Base-by-base conservation (phyloP, 495 filamentous ascomycete species). In the Penicillium herquei region DNA sequence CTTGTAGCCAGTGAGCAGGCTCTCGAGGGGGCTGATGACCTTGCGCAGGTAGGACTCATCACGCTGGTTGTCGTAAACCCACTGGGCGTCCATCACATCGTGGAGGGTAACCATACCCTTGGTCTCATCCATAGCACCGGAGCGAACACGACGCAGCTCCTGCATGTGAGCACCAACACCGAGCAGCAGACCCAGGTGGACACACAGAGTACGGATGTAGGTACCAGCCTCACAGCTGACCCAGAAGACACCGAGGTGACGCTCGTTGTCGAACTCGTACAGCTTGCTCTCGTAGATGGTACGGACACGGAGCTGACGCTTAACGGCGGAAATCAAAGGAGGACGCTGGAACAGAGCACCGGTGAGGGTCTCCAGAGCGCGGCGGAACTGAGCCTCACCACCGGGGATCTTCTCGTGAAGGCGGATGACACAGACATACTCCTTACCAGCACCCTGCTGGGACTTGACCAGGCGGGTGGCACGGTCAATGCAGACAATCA, bases 121-220 rank as follows among this genome's bases (percentile, higher is more conserved):
- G 44, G 84, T 75, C 80, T 98, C 95, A 58, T 90, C 84, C 92
- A 98, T 96, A 47, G 92, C 93, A 68, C 94, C 94, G 73, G 84
- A 89, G 66, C 95, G 83, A 16, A 98, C 94, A 78, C 94, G 86
- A 58, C 94, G 82, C 45, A 98, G 85, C 77, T 98, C 94, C 73
- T 98, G 95, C 94, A 98, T 98, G 74, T 98, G 94, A 10, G 89
- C 94, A 59, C 95, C 94, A 41, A 96, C 91, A 64, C 94, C 94
- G 40, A 98, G 81, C 50, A 98, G 72, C 54, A 98, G 80, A 55
- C 94, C 94, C 59, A 98, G 74, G 76, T 98, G 94, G 37, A 98
- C 94, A 76, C 94, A 98, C 17, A 98, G 84, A 11, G 95, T 98
- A 74, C 94, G 88, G 69, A 98, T 97, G 68, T 98, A 98, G 33